Base-by-base conservation (phyloP, 2,329 filamentous ascomycete species). In the Trichoderma aggressivum region DNA sequence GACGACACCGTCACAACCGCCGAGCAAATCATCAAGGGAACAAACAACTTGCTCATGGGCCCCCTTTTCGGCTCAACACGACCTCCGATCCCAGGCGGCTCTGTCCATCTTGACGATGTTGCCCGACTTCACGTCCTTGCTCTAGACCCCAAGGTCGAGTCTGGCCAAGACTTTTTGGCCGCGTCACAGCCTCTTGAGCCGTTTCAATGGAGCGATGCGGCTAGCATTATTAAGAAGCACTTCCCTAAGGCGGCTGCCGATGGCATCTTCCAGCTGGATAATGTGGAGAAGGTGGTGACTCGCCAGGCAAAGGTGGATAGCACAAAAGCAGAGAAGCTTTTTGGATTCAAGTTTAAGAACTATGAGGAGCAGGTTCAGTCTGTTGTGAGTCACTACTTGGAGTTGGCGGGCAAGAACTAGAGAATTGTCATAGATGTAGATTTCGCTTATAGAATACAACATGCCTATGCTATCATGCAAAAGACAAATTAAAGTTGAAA, bases 321-420 rank as follows among this genome's bases (percentile, higher is more conserved):
- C 7, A 77, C 74, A 11, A 75, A 75, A 58, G 79, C 79, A 1
- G 78, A 81, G 66, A 73, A 79, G 70, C 73, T 74, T 2, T 79
- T 82, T 63, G 80, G 78, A 0, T 76, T 81, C 61, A 77, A 76
- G 67, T 78, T 80, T 24, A 72, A 74, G 36, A 72, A 72, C 2
- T 81, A 77, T 56, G 80, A 82, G 69, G 79, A 80, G 71, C 79
- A 80, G 61, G 78, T 82, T 7, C 77, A 76, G 50, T 78, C 76
- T 56, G 77, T 81, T 7, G 77, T 79, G 7, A 76, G 75, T 14
- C 80, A 82, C 68, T 81, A 80, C 70, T 68, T 82, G 8, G 76
- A 78, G 70, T 74, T 82, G 26, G 28, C 53, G 36, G 61, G 68
- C 26, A 60, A 61, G 10, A 61, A 69, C 28, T 68, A 68, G 14